Evolutionary conservation across 2,329 filamentous ascomycete species (phyloP).

Genomic region (Epichloe hybrida): DNA sequence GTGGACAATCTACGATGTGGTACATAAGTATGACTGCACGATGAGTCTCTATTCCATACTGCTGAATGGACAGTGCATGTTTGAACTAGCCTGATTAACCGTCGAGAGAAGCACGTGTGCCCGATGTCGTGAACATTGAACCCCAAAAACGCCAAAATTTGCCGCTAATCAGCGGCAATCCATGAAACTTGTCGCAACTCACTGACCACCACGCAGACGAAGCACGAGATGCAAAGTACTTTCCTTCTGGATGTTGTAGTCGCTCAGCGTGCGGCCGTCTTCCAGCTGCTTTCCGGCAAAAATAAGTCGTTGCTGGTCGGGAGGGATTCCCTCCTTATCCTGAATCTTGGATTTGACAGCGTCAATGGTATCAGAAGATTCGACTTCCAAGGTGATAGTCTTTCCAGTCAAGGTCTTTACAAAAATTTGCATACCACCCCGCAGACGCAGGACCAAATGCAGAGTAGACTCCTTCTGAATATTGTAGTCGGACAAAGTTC

Average conservation of each 20-base stretch:
- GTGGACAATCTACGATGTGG: no score
- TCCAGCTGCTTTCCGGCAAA: conserved; percentile 91
- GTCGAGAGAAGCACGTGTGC: neutral
- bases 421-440: conserved; percentile 83
- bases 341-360: conserved; percentile 93
- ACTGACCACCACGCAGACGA: conserved; percentile 57
- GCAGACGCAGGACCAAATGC: conserved; percentile 69
- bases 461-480: conserved; percentile 86
- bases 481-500: conserved; percentile 89
- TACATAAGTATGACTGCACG: neutral
- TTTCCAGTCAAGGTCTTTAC: conserved; percentile 84
- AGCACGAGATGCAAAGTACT: conserved; percentile 71
- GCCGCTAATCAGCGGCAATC: conserved; percentile 49
- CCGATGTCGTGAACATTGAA: neutral
- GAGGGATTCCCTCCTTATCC: conserved; percentile 80
- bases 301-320: conserved; percentile 87
- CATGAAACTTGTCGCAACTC: conserved; percentile 42
- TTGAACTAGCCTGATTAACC: neutral
- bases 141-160: conserved; percentile 44
- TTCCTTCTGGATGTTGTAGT: conserved; percentile 97
- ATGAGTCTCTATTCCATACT: neutral
- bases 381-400: conserved; percentile 86
- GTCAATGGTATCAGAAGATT: conserved; percentile 82
- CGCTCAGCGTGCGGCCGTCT: conserved; percentile 77
- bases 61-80: neutral